These are phyloP conservation scores for Salvia miltiorrhiza DNA, from an alignment of 257 asterid species.

Conservation along the genomic window DNA sequence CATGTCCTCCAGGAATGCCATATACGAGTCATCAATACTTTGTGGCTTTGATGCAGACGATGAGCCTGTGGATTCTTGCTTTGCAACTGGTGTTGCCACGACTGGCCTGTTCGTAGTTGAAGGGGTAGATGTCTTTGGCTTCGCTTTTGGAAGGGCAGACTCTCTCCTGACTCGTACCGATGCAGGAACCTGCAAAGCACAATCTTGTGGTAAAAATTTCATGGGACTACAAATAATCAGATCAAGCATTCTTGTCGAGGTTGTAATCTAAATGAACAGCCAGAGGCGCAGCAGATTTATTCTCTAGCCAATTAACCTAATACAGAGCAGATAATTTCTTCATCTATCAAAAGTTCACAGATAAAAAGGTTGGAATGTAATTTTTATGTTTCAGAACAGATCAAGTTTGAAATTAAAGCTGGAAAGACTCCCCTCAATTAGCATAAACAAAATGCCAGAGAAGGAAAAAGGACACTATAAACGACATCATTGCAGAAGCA, in stretches of 20 bases:
- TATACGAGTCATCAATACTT: conserved; percentile 86
- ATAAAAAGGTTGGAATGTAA: not conserved
- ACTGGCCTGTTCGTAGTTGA: conserved; percentile 39
- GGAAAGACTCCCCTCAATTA: not conserved
- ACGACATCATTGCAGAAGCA: conserved; percentile 12
- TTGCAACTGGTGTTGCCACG: conserved; percentile 35
- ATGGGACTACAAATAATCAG: not conserved
- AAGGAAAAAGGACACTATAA: not conserved
- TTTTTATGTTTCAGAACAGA: not conserved
- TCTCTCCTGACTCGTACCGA: conserved; percentile 92
- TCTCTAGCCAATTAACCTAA: not conserved
- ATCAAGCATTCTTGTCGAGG: not conserved
- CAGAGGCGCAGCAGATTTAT: not conserved
- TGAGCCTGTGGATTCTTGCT: conserved; percentile 40
- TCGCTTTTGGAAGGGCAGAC: conserved; percentile 57
- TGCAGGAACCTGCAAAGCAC: conserved; percentile 73
- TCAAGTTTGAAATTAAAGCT: not conserved
- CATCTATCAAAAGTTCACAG: not conserved
- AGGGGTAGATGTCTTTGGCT: conserved; percentile 48
- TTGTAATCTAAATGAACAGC: not conserved
- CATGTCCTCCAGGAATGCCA: conserved; percentile 92
- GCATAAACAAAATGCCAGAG: not conserved
- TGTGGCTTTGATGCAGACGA: conserved; percentile 54
- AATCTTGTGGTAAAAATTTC: conserved; percentile 1
- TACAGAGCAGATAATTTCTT: not conserved